Evolutionary conservation across 305 asterid species (phyloP), one percentile per base, ranked within the genome.

Genomic region (Rubia occidens): DNA sequence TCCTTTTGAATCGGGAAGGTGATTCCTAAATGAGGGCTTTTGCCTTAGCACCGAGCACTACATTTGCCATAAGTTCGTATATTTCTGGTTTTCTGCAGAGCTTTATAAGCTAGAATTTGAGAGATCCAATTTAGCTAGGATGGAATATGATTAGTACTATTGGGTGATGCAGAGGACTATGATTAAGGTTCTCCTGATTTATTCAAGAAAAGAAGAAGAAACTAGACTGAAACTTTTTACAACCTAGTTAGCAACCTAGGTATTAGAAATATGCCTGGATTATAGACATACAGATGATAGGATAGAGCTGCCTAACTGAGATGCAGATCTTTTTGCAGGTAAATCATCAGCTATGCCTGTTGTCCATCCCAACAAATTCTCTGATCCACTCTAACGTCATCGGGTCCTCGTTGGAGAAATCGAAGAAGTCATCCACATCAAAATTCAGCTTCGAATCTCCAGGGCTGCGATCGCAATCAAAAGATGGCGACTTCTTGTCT

Each of bases 381-480:
- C 78, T 69, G 63, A 85, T 82, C 88, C 91, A 84, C 59, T 82
- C 85, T 68, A 83, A 40, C 32, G 90, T 85, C 17, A 82, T 70
- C 20, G 86, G 78, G n/a, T 80, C 76, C 72, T 83, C 87, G 37
- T 84, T 86, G 42, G 87, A 82, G 82, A 84, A 84, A 73, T 86
- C 87, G 55, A 86, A 86, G 80, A 86, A 82, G 35, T 86, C 88
- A 70, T 83, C 85, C 15, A 45, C 74, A 67, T 78, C 80, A 58
- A 71, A 58, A 65, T 69, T 72, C 35, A 18, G 62, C 44, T 67
- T 67, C 18, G 74, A 69, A 17, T 72, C 79, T 76, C 76, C 80
- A 68, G 21, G 64, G 67, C 35, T 44, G 3, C n/a, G 58, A 17
- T 20, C 55, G 11, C 58, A 43, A 51, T 53, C 45, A 61, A 60